Conservation (phyloP, 257 asterid genomes). For the Solanum chmielewskii region DNA sequence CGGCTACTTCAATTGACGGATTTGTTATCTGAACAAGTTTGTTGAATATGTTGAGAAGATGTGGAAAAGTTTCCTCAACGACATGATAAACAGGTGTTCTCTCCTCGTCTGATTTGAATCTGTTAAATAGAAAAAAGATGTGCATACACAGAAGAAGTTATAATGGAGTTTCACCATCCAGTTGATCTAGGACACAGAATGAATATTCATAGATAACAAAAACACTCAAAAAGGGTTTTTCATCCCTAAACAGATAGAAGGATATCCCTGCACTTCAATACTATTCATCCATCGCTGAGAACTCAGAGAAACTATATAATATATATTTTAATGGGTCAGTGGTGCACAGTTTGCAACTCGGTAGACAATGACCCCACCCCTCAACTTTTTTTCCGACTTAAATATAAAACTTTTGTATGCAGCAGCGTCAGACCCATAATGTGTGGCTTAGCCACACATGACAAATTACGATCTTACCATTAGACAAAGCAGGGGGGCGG, state of each 20-base stretch:
- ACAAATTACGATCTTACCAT: background rate
- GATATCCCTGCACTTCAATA: background rate
- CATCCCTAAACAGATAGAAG: background rate
- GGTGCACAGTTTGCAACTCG: background rate
- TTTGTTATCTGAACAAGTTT: slow-evolving; percentile 71
- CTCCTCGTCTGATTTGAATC: slow-evolving; percentile 98
- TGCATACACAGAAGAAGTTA: background rate
- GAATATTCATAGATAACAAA: background rate
- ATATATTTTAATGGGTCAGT: background rate
- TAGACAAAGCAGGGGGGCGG: background rate
- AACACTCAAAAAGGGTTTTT: background rate
- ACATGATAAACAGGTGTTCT: slow-evolving; percentile 77
- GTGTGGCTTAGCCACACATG: background rate
- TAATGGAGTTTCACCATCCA: background rate
- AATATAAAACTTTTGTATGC: background rate
- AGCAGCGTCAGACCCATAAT: background rate
- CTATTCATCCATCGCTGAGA: background rate
- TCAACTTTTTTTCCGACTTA: background rate
- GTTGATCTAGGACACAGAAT: background rate
- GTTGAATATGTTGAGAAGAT: slow-evolving; percentile 66
- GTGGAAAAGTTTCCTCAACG: slow-evolving; percentile 89
- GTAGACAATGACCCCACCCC: background rate
- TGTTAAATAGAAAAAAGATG: slow-evolving; percentile 16
- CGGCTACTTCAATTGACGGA: slow-evolving; percentile 85
- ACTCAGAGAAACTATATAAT: background rate